Evolutionary conservation across 192 early-diverging fungal genomes (phyloP), one percentile per base, ranked within the genome.

Genomic region (Linnemannia exigua): DNA sequence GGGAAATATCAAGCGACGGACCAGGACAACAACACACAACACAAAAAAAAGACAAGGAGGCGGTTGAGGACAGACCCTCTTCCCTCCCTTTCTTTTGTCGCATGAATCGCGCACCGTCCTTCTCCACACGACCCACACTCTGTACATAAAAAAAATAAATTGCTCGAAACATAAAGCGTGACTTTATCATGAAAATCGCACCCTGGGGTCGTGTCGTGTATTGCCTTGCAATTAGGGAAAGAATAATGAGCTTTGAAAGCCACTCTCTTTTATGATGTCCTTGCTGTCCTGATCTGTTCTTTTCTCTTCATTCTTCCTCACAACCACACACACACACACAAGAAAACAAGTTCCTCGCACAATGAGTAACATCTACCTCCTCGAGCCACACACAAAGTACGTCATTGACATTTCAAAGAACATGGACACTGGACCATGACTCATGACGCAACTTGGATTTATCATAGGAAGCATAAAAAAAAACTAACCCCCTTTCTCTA

Each of bases 381-480:
- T 88, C 54, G 91, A 93, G 70, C 91, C 92, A 22, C 89, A 88
- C 52, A 90, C 91, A 84, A 93, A 84, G 92, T 91, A 89, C 70
- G 19, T 31, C 51, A 6, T 47, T 41, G 35, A 25, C 47, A n/a
- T 1, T n/a, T 16, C 47, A 36, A 36, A 25, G 33, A 5, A 22
- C 17, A 17, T 38, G 3, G 5, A 7, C 35, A 61, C 25, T 33
- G 20, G 36, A 37, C 28, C 46, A 72, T 63, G 25, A 25, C 52
- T 22, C 58, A 17, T 37, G 33, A 20, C n/a, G n/a, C n/a, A n/a
- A n/a, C n/a, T n/a, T n/a, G n/a, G n/a, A n/a, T n/a, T n/a, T n/a
- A n/a, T n/a, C n/a, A n/a, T n/a, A n/a, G n/a, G n/a, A n/a, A n/a
- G n/a, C n/a, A n/a, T n/a, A n/a, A n/a, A n/a, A n/a, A n/a, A n/a